A percentile compares a stretch with the other conserved stretches of the same genome.
These are phyloP conservation scores for Dissoconium aciculare DNA, from an alignment of 2,329 filamentous ascomycete genomes.

Conservation along the genomic window DNA sequence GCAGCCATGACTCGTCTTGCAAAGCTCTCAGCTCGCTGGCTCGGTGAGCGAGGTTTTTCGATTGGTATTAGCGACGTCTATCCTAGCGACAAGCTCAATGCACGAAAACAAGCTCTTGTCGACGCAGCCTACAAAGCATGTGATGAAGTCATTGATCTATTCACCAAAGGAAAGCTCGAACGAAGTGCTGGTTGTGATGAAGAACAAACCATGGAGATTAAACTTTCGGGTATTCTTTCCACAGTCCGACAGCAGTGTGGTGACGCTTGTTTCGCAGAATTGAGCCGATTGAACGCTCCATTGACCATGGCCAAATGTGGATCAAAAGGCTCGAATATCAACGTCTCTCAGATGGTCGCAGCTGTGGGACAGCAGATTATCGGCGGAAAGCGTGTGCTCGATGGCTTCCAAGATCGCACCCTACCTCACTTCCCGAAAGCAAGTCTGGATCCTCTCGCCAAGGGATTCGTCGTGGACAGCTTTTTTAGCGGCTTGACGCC, in stretches of 20 bases:
- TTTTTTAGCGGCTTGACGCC: slow-evolving; percentile 88
- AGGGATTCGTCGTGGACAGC: slow-evolving; percentile 93
- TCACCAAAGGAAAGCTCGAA: slow-evolving; percentile 64
- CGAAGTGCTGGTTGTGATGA: slow-evolving; percentile 82
- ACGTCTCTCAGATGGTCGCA: slow-evolving; percentile 98
- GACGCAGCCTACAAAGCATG: slow-evolving; percentile 64
- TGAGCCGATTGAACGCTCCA: slow-evolving; percentile 84
- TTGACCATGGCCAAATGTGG: slow-evolving; percentile 95
- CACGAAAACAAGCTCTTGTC: slow-evolving; percentile 62
- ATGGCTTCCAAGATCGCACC: slow-evolving; percentile 92
- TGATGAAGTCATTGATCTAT: slow-evolving; percentile 68
- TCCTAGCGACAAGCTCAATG: slow-evolving; percentile 55
- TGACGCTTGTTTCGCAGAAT: slow-evolving; percentile 73
- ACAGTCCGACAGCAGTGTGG: slow-evolving; percentile 85
- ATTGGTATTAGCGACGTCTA: slow-evolving; percentile 94
- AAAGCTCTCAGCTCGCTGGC: slow-evolving; percentile 73
- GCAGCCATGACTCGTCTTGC: slow-evolving; percentile 87
- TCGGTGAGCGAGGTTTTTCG: slow-evolving; percentile 86
- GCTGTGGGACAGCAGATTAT: slow-evolving; percentile 98
- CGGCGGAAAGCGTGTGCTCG: slow-evolving; percentile 74
- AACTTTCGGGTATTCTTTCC: slow-evolving; percentile 79
- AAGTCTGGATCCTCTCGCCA: slow-evolving; percentile 77
- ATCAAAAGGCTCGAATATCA: slow-evolving; percentile 93
- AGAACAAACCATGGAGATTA: slow-evolving; percentile 80
- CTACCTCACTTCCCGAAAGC: slow-evolving; percentile 93